These are phyloP conservation scores for Ustilago shanxiensis DNA, from an alignment of 1,284 basidiomycete genomes.

Conservation along the genomic window DNA sequence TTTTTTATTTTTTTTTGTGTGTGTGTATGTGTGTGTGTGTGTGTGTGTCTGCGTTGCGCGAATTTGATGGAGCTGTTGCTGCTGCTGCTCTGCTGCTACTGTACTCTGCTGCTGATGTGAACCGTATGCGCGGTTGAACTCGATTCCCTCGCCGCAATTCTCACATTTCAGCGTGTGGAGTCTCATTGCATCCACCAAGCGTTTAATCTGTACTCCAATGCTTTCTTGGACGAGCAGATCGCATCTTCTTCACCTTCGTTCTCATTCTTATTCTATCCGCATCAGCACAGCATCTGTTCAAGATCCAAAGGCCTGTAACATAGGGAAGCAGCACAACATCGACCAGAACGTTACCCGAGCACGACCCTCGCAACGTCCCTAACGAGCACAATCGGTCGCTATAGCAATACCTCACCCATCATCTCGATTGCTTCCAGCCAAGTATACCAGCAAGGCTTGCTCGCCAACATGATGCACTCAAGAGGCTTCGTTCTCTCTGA, in stretches of 20 bases:
- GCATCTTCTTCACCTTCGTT: neutral
- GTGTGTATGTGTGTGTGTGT: too few relatives aligned
- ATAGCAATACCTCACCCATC: too few relatives aligned
- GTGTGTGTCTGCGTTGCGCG: too few relatives aligned
- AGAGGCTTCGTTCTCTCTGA: slow-evolving; percentile 49
- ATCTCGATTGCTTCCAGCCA: too few relatives aligned
- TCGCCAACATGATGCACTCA: slow-evolving; percentile 43
- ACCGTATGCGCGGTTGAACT: slow-evolving; percentile 17
- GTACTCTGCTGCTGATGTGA: neutral
- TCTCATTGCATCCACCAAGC: too few relatives aligned
- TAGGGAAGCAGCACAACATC: neutral
- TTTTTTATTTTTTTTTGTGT: too few relatives aligned
- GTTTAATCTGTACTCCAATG: neutral
- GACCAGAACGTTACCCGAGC: too few relatives aligned
- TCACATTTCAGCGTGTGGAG: neutral
- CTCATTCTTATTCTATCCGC: neutral
- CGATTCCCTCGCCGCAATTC: slow-evolving; percentile 16
- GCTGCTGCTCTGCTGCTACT: too few relatives aligned
- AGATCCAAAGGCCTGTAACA: neutral
- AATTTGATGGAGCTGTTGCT: neutral
- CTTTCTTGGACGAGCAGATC: neutral
- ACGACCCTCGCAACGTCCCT: too few relatives aligned
- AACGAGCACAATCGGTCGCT: too few relatives aligned
- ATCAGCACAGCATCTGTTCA: neutral
- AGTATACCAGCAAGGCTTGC: neutral